Conservation (phyloP, 2,329 filamentous ascomycete genomes). For the Sclerotinia borealis region DNA sequence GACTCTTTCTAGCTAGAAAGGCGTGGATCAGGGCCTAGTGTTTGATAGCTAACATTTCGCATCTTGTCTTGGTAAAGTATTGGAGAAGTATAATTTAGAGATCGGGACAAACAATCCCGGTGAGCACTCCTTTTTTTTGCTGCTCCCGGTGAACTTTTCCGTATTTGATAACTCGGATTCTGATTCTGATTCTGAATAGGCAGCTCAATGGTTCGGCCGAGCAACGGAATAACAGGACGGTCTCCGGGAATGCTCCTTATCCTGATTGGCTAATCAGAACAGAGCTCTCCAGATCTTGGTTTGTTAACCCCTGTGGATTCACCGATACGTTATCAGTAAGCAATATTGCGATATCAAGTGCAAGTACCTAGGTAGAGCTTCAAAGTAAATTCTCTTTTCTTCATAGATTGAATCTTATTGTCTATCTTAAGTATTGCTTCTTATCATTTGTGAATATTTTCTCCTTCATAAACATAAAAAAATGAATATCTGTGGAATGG, state of each 20-base stretch:
- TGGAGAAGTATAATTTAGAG: background rate
- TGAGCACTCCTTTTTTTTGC: too few relatives aligned
- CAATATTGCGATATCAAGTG: background rate
- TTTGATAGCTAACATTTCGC: background rate
- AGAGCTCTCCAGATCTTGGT: background rate
- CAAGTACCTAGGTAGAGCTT: background rate
- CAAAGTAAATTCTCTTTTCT: background rate
- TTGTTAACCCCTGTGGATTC: background rate
- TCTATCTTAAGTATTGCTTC: background rate
- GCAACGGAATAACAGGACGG: background rate
- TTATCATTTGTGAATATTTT: background rate
- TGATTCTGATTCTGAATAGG: too few relatives aligned
- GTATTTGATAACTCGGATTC: too few relatives aligned
- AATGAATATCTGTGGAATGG: background rate
- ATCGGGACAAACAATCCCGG: too few relatives aligned
- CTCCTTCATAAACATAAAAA: background rate
- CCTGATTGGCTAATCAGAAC: background rate
- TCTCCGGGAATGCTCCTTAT: background rate
- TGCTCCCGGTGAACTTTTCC: too few relatives aligned
- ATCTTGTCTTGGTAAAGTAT: background rate
- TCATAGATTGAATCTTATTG: background rate
- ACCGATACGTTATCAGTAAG: constrained; percentile 8
- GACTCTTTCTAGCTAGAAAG: background rate
- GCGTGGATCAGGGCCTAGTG: background rate
- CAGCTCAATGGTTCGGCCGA: background rate